A percentile compares a stretch with the other conserved stretches of the same genome.
Evolutionary conservation across 2,329 filamentous ascomycete genomes (phyloP).

Genomic region (Trichoderma simmonsii): DNA sequence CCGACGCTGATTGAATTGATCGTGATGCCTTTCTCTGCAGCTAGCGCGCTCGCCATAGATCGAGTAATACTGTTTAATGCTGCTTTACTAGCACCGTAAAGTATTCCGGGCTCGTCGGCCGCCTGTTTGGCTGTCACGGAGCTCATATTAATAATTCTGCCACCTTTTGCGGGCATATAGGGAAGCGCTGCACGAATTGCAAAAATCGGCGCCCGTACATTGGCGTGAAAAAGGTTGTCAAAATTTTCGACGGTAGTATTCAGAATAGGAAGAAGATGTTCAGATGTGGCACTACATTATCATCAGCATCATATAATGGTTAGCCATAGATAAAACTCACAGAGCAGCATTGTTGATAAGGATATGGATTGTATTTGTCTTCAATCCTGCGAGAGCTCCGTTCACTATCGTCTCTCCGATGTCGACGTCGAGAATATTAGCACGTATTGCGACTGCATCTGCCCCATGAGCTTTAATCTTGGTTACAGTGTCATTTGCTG

Average conservation of each 20-base stretch:
- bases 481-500: neutral
- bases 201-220: neutral
- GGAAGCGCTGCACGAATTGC: neutral
- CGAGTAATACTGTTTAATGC: neutral
- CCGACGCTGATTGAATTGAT: conserved; percentile 3
- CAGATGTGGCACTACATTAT: neutral
- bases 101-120: neutral
- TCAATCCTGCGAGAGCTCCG: neutral
- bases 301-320: neutral
- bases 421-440: neutral
- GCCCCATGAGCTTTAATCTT: neutral
- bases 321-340: neutral
- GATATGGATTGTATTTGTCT: neutral
- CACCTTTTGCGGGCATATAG: neutral
- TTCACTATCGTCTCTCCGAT: neutral
- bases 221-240: neutral
- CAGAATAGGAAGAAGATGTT: neutral
- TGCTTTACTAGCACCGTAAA: neutral
- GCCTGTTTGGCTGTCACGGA: neutral
- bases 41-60: neutral
- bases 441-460: neutral
- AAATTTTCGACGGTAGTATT: neutral
- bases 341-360: conserved; percentile 3
- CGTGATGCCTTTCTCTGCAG: neutral
- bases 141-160: neutral